Base-by-base conservation (phyloP, 23 red algal genomes). In the Chondrus crispus region DNA sequence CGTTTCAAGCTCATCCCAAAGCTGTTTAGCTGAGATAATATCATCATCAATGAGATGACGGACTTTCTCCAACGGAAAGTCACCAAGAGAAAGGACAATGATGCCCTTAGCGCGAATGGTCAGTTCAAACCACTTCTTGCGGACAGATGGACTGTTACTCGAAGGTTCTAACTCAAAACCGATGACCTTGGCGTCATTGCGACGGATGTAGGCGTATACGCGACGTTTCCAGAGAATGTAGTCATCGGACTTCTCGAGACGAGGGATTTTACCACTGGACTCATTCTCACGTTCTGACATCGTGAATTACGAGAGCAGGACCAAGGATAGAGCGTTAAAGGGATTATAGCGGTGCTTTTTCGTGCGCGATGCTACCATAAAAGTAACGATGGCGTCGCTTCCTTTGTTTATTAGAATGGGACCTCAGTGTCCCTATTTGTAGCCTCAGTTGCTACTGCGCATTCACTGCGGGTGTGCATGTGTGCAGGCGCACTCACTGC, bases 1-100 rank as follows among this genome's bases (percentile, higher is more conserved):
- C 4, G 24, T 70, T 36, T 88, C 33, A 14, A 88, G 51, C 35
- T 88, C 85, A 43, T 54, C 49, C 85, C 85, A 41, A 14, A 74
- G 68, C 5, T 54, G 36, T 40, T 88, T 88, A 3, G 85, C 68
- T 5, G 62, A 52, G 3, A 53, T 54, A 2, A 74, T 68, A 22
- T 74, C 63, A 32, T 88, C 36, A 4, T 88, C 85, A 46, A 75
- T 26, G 20, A 88, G n/a, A 9, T 55, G 40, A 6, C 85, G 22
- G 46, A 88, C 85, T 4, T 70, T 20, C 29, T 63, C 36, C 18
- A 74, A 68, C 7, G 46, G 55, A 9, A 4, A 32, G 1, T 75
- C 42, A 60, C 68, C 48, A 0, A 88, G 85, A 46, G 33, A 76
- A 5, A 88, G 47, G 37, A 70, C 75, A 4, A 74, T 49, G 6